phyloP scores from a whole-genome alignment of 2,329 filamentous ascomycete species.

The Sporothrix sp. region DNA sequence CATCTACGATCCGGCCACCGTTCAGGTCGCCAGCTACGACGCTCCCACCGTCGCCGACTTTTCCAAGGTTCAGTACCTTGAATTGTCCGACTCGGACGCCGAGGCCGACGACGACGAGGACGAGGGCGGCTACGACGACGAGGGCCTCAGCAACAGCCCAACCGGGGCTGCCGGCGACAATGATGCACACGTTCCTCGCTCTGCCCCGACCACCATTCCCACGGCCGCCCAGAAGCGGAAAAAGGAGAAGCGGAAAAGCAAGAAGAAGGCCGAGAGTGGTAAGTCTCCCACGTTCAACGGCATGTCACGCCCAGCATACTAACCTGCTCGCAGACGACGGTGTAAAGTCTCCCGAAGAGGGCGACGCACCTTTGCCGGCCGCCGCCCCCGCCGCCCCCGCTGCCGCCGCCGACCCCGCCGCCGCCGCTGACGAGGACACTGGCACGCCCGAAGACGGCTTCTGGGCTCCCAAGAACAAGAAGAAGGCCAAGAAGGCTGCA shows the following conservation, averaged over 20 bases:
- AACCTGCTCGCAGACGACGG: neutral
- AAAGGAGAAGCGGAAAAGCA: constrained; percentile 8
- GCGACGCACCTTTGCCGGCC: too few species aligned
- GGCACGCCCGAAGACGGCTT: neutral
- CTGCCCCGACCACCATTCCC: neutral
- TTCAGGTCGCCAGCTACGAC: constrained; percentile 35
- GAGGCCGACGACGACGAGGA: constrained; percentile 24
- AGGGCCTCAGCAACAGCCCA: neutral
- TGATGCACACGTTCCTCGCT: too few species aligned
- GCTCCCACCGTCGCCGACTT: constrained; percentile 31
- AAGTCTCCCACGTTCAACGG: neutral
- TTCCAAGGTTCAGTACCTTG: constrained; percentile 33
- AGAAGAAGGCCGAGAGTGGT: constrained; percentile 2
- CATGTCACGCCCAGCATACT: neutral
- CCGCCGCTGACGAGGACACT: neutral
- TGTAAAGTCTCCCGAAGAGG: constrained; percentile 3
- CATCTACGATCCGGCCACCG: constrained; percentile 30
- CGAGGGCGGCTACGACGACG: constrained; percentile 15
- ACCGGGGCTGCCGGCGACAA: neutral
- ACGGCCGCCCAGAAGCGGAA: constrained; percentile 1
- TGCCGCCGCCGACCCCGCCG: neutral
- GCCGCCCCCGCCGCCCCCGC: neutral
- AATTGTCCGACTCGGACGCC: constrained; percentile 31
- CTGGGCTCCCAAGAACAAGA: constrained; percentile 4
- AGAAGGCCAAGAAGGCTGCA: constrained; percentile 15